A percentile compares a stretch with the other conserved stretches of the same genome.
These are phyloP conservation scores for Fusarium haematococcum DNA, from an alignment of 2,329 filamentous ascomycete species.

Conservation along the genomic window DNA sequence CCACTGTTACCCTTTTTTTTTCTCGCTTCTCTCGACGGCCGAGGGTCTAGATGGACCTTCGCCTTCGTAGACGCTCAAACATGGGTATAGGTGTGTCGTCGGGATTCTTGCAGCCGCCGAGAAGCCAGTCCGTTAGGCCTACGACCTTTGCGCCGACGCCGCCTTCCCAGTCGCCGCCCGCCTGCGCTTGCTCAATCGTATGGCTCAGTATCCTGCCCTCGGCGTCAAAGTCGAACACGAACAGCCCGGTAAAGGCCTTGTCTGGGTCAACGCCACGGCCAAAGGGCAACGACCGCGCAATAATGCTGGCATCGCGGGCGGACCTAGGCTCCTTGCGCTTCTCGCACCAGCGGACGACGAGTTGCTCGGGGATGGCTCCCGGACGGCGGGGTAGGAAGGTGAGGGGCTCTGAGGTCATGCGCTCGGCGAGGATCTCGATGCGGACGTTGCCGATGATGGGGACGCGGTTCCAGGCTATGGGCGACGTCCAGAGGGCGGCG, in stretches of 20 bases:
- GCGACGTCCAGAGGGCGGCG: slow-evolving; percentile 94
- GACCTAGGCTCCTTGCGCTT: slow-evolving; percentile 45
- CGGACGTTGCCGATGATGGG: slow-evolving; percentile 92
- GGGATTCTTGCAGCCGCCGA: slow-evolving; percentile 74
- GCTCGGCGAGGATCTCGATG: slow-evolving; percentile 88
- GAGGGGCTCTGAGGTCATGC: slow-evolving; percentile 76
- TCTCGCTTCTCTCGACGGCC: neutral
- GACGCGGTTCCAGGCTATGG: slow-evolving; percentile 93
- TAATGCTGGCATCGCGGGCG: slow-evolving; percentile 49
- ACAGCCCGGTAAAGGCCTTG: slow-evolving; percentile 89
- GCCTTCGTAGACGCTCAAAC: slow-evolving; percentile 49
- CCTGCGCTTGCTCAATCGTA: slow-evolving; percentile 93
- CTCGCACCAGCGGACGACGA: slow-evolving; percentile 89
- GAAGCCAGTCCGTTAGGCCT: slow-evolving; percentile 92
- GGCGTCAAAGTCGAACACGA: slow-evolving; percentile 94
- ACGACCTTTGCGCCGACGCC: slow-evolving; percentile 86
- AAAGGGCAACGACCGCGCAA: slow-evolving; percentile 57
- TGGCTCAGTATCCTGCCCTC: slow-evolving; percentile 87
- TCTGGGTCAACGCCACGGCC: slow-evolving; percentile 61
- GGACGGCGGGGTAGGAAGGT: slow-evolving; percentile 60
- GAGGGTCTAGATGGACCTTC: slow-evolving; percentile 28
- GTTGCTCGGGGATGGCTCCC: slow-evolving; percentile 77
- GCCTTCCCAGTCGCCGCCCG: slow-evolving; percentile 84
- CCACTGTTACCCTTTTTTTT: neutral
- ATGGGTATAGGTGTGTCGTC: slow-evolving; percentile 50